Percentiles rank a stretch among this genome's conserved stretches.
Evolutionary conservation across 352 stramenopile genomes (phyloP).

Genomic region (Globisporangium nodosum): DNA sequence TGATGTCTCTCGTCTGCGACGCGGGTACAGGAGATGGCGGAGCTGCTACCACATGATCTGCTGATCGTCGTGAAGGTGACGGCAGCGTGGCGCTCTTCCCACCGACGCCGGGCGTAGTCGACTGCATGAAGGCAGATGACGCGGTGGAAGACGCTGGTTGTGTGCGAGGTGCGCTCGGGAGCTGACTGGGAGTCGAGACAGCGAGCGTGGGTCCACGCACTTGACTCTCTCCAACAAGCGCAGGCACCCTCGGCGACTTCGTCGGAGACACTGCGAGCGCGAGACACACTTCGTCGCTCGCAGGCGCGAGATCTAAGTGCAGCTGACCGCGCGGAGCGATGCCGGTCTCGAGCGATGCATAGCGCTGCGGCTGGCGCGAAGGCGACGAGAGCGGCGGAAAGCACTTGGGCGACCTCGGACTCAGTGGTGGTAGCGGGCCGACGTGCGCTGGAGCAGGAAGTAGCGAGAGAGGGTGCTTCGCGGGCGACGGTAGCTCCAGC

Average conservation of each 20-base stretch:
- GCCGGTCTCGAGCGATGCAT: background rate
- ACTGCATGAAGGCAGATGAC: background rate
- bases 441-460: background rate
- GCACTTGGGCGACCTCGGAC: slow-evolving; percentile 9
- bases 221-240: slow-evolving; percentile 2
- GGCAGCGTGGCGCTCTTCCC: slow-evolving; percentile 6
- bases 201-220: slow-evolving; percentile 4
- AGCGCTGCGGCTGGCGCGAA: background rate
- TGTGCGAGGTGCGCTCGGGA: background rate
- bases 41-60: background rate
- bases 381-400: slow-evolving; percentile 11
- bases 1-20: slow-evolving; percentile 31
- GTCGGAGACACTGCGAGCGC: slow-evolving; percentile 2
- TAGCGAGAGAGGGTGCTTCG: background rate
- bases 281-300: slow-evolving; percentile 12
- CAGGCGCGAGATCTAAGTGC: background rate
- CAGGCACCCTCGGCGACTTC: slow-evolving; percentile 3
- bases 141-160: background rate
- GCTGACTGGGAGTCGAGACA: background rate
- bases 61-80: background rate
- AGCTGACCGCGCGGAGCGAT: slow-evolving; percentile 2
- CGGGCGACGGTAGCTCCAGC: background rate
- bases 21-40: background rate
- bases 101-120: background rate
- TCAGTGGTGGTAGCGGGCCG: slow-evolving; percentile 4